Evolutionary conservation across 208 protist species (phyloP).

Genomic region (Trypanosoma caninum): DNA sequence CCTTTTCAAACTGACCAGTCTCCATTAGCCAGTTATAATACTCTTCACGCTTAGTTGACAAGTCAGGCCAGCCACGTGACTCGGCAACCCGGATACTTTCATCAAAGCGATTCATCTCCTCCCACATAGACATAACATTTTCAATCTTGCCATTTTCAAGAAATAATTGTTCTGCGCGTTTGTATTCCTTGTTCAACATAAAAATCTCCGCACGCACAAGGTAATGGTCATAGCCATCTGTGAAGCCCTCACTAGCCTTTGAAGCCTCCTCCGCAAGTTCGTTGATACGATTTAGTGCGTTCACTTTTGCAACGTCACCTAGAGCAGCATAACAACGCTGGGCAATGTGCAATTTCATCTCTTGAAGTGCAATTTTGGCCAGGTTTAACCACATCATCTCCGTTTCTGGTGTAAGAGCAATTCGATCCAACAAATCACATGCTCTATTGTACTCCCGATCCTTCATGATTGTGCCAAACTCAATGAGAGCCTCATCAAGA

Average conservation of each 20-base stretch:
- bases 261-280: conserved; percentile 67
- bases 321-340: conserved; percentile 95
- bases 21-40: conserved; percentile 96
- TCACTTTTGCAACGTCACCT: conserved; percentile 92
- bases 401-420: conserved; percentile 86
- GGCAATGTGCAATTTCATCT: conserved; percentile 90
- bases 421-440: conserved; percentile 89
- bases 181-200: conserved; percentile 92
- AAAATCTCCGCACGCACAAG: conserved; percentile 82
- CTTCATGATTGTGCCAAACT: conserved; percentile 95
- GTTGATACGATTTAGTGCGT: conserved; percentile 89
- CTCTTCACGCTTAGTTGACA: conserved; percentile 74
- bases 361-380: conserved; percentile 74
- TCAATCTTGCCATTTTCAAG: conserved; percentile 92
- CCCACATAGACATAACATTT: conserved; percentile 96
- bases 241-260: conserved; percentile 48
- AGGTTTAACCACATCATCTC: conserved; percentile 95
- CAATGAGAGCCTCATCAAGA: conserved; percentile 96
- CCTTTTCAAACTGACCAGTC: conserved; percentile 95
- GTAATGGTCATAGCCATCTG: conserved; percentile 90
- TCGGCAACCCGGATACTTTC: conserved; percentile 91
- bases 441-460: conserved; percentile 89
- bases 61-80: conserved; percentile 72
- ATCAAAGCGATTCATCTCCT: conserved; percentile 93
- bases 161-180: conserved; percentile 91